phyloP scores from a whole-genome alignment of 2,329 filamentous ascomycete genomes.

The Aciculosporium take region DNA sequence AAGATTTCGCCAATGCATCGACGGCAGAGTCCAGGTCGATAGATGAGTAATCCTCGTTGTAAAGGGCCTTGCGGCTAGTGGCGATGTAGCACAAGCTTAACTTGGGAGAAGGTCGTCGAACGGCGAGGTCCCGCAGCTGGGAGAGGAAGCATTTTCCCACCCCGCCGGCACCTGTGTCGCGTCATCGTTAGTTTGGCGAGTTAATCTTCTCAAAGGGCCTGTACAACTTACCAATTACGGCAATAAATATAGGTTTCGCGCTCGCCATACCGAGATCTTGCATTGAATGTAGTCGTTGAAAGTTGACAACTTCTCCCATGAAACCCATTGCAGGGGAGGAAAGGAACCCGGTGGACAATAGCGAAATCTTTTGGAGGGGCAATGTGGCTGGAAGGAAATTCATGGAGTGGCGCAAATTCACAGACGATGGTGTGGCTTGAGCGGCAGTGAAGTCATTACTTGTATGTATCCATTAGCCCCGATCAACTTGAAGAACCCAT shows the following conservation, averaged over 20 bases:
- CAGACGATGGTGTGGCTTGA: background rate
- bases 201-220: no score
- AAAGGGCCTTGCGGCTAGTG: conserved; percentile 71
- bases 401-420: background rate
- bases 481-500: background rate
- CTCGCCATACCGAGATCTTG: conserved; percentile 23
- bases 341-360: background rate
- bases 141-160: conserved; percentile 83
- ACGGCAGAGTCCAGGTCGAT: conserved; percentile 46
- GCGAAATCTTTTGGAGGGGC: conserved; percentile 3
- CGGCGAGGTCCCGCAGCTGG: conserved; percentile 58
- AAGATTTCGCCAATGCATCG: conserved; percentile 49
- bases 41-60: conserved; percentile 56
- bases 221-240: conserved; percentile 32
- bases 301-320: conserved; percentile 13
- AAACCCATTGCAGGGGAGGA: conserved; percentile 22
- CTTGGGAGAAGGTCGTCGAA: conserved; percentile 52
- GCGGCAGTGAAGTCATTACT: background rate
- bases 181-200: conserved; percentile 7
- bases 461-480: background rate
- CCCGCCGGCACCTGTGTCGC: conserved; percentile 63
- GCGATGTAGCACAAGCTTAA: conserved; percentile 74
- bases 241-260: conserved; percentile 35
- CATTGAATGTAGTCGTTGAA: conserved; percentile 8
- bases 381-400: conserved; percentile 3